Base-by-base conservation (phyloP, 768 basidiomycete genomes). In the Arthromyces matolae region DNA sequence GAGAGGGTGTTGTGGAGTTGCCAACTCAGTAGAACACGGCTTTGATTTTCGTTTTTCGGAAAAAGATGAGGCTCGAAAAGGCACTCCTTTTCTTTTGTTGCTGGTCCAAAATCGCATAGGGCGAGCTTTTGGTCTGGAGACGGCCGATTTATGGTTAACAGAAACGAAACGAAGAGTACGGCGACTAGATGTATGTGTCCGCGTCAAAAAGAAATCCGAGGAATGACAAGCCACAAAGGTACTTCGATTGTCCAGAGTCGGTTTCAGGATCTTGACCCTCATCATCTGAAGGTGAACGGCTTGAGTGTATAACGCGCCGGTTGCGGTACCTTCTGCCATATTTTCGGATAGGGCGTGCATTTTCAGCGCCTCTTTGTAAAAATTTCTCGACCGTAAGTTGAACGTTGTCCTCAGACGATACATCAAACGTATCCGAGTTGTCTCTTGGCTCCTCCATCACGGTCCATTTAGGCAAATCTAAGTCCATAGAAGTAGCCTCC, bases 301-400 rank as follows among this genome's bases (percentile, higher is more conserved):
- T 54, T 24, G 47, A 49, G 23, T 49, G 42, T 14, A 50, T 31
- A n/a, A 54, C 45, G 29, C 52, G 53, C 3, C 49, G 49, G 16
- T 50, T 47, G 27, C 47, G 44, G 33, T 32, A 31, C 44, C 35
- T 40, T 20, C 59, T 51, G n/a, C 60, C 53, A 31, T 62, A 60
- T 49, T 50, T 60, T 37, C 42, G 53, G 7, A 46, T 35, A 47
- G 35, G 59, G 40, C 49, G 47, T 14, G 42, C 24, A 12, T 12
- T 23, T 25, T 14, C 23, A 27, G 43, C 33, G 7, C 58, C 57
- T n/a, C 52, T 49, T 28, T 56, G 55, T 13, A 71, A 49, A 42
- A 70, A 68, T 8, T 48, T 51, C 27, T 71, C 67, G 1, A 71
- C 63, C 23, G 64, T 59, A 3, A 67, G 32, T n/a, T n/a, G n/a